Percentiles rank a stretch among this genome's conserved stretches.
phyloP scores from a whole-genome alignment of 177 flowering plant species.

The Tripterygium wilfordii region DNA sequence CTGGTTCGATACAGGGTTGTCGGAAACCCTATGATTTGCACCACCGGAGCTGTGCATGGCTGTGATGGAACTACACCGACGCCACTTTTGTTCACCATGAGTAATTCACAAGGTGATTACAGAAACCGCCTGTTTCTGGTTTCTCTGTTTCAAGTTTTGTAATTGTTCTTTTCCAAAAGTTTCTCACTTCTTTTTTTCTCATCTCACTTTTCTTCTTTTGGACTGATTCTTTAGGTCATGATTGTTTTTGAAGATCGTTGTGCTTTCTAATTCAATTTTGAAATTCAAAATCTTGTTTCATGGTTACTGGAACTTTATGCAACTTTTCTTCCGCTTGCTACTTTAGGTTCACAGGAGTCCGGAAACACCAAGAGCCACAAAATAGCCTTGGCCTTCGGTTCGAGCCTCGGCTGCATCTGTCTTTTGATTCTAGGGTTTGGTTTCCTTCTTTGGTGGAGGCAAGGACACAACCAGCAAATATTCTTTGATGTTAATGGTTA shows the following conservation, averaged over 20 bases:
- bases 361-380: slow-evolving; percentile 28
- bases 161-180: slow-evolving; percentile 1
- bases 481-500: slow-evolving; percentile 55
- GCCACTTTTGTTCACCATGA: slow-evolving; percentile 40
- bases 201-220: neutral
- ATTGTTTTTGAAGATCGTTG: neutral
- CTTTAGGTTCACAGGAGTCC: slow-evolving; percentile 28
- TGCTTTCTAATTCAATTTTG: neutral
- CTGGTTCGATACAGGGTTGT: slow-evolving; percentile 41
- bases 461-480: slow-evolving; percentile 43
- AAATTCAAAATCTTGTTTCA: neutral
- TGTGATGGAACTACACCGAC: slow-evolving; percentile 49
- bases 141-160: slow-evolving; percentile 1
- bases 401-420: slow-evolving; percentile 39
- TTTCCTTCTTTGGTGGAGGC: slow-evolving; percentile 50
- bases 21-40: slow-evolving; percentile 84
- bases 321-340: neutral
- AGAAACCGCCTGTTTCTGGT: neutral
- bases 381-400: slow-evolving; percentile 40
- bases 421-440: slow-evolving; percentile 38
- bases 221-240: slow-evolving; percentile 1
- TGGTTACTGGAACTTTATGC: neutral
- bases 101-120: slow-evolving; percentile 46
- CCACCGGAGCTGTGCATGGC: slow-evolving; percentile 56
- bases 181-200: neutral